These are phyloP conservation scores for Plasmodium knowlesi DNA, from an alignment of 169 alveolate species.

Conservation along the genomic window DNA sequence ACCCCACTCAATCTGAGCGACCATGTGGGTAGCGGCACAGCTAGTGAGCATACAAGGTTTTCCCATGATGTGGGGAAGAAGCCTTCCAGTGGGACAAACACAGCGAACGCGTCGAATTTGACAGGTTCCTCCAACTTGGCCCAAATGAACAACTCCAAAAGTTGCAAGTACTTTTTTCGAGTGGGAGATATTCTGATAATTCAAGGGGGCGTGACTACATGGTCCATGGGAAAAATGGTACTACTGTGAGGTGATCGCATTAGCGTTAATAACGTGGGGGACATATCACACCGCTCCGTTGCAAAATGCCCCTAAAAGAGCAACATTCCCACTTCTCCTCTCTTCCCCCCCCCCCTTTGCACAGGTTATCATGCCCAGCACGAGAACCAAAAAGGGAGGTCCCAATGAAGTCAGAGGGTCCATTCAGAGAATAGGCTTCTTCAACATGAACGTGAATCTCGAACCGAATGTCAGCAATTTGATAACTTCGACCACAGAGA, in stretches of 20 bases:
- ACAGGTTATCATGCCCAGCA: conserved; percentile 67
- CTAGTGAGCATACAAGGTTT: conserved; percentile 59
- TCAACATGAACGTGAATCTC: conserved; percentile 19
- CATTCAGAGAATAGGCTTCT: conserved; percentile 58
- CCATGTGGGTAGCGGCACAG: conserved; percentile 25
- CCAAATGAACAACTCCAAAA: background rate
- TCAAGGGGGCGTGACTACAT: conserved; percentile 78
- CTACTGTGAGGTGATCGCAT: background rate
- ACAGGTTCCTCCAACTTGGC: background rate
- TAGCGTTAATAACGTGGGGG: background rate
- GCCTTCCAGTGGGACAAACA: conserved; percentile 22
- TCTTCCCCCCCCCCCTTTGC: background rate
- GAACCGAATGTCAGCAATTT: conserved; percentile 71
- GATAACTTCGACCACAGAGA: conserved; percentile 60
- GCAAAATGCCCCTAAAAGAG: background rate
- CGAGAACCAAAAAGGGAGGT: conserved; percentile 16
- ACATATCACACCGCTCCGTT: background rate
- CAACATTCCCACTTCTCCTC: background rate
- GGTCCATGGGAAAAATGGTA: conserved; percentile 88
- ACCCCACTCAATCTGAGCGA: conserved; percentile 58
- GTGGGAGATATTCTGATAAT: conserved; percentile 83
- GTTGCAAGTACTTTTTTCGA: conserved; percentile 77
- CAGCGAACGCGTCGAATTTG: background rate
- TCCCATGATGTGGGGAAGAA: conserved; percentile 78
- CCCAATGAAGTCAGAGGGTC: conserved; percentile 8